Conservation (phyloP, 2,329 filamentous ascomycete genomes). For the Didymella keratinophila region DNA sequence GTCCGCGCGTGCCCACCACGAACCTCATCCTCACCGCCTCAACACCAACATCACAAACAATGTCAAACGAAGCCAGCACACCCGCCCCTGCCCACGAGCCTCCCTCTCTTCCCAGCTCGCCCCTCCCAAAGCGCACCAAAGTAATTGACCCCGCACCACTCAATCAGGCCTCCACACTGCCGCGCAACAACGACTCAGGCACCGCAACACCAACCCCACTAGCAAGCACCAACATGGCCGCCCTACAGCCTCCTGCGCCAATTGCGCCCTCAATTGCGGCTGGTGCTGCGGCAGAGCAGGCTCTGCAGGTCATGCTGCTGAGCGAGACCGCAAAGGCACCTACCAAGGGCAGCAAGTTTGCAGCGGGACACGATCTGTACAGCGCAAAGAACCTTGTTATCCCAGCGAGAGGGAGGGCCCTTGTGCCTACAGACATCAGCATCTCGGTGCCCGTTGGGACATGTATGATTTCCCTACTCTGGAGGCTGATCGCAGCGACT, state of each 20-base stretch:
- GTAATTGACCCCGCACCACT: slow-evolving; percentile 57
- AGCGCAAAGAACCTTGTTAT: slow-evolving; percentile 76
- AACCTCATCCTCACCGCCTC: slow-evolving; percentile 25
- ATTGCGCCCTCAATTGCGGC: slow-evolving; percentile 36
- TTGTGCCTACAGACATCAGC: slow-evolving; percentile 90
- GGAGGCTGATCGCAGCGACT: neutral
- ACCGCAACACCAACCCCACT: slow-evolving; percentile 49
- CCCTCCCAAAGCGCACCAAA: slow-evolving; percentile 82
- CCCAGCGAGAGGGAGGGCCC: slow-evolving; percentile 80
- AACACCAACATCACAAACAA: slow-evolving; percentile 20
- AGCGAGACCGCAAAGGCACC: slow-evolving; percentile 80
- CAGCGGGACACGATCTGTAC: slow-evolving; percentile 95
- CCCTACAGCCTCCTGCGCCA: slow-evolving; percentile 33
- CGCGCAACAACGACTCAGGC: slow-evolving; percentile 43
- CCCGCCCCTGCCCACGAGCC: slow-evolving; percentile 46
- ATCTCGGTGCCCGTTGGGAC: slow-evolving; percentile 91
- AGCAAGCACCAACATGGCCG: slow-evolving; percentile 25
- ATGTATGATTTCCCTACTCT: slow-evolving; percentile 65
- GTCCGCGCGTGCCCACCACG: slow-evolving; percentile 11
- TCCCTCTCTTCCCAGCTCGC: slow-evolving; percentile 72
- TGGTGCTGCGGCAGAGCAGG: slow-evolving; percentile 50
- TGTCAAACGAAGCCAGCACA: slow-evolving; percentile 34
- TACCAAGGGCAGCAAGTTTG: slow-evolving; percentile 86
- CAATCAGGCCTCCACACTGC: slow-evolving; percentile 36
- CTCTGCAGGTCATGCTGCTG: slow-evolving; percentile 90